phyloP scores from a whole-genome alignment of 805 yeast genomes.

The Wickerhamomyces silvicola region DNA sequence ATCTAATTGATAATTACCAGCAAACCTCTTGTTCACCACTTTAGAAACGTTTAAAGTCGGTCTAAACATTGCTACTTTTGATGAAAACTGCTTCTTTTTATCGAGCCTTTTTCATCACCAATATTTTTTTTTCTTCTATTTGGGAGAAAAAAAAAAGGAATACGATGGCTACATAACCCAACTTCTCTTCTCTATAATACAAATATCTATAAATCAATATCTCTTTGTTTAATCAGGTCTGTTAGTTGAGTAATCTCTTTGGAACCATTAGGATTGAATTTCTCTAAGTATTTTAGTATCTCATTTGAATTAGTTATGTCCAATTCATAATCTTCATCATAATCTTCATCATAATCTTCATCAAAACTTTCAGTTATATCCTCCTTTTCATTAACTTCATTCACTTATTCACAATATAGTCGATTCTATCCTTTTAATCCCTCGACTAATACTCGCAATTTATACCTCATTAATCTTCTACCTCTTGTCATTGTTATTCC shows the following conservation, averaged over 20 bases:
- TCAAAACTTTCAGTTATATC: conserved; percentile 27
- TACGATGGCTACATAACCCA: too few species aligned
- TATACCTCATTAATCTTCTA: conserved; percentile 66
- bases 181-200: too few species aligned
- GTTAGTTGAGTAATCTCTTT: conserved; percentile 11
- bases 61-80: too few species aligned
- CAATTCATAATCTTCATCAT: conserved; percentile 24
- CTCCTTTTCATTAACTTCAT: conserved; percentile 24
- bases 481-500: conserved; percentile 66
- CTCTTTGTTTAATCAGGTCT: conserved; percentile 14
- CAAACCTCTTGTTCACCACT: too few species aligned
- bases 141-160: too few species aligned
- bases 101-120: too few species aligned
- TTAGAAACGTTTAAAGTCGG: too few species aligned
- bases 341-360: conserved; percentile 25
- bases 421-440: conserved; percentile 36
- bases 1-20: too few species aligned
- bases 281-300: conserved; percentile 14
- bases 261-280: conserved; percentile 20
- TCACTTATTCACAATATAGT: conserved; percentile 28
- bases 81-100: too few species aligned
- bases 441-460: conserved; percentile 53
- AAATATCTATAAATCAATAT: conserved; percentile 5
- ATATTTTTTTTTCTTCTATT: too few species aligned
- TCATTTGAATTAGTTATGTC: conserved; percentile 20